These are phyloP conservation scores for Hymenoscyphus salicellus DNA, from an alignment of 2,329 filamentous ascomycete species.

Conservation along the genomic window DNA sequence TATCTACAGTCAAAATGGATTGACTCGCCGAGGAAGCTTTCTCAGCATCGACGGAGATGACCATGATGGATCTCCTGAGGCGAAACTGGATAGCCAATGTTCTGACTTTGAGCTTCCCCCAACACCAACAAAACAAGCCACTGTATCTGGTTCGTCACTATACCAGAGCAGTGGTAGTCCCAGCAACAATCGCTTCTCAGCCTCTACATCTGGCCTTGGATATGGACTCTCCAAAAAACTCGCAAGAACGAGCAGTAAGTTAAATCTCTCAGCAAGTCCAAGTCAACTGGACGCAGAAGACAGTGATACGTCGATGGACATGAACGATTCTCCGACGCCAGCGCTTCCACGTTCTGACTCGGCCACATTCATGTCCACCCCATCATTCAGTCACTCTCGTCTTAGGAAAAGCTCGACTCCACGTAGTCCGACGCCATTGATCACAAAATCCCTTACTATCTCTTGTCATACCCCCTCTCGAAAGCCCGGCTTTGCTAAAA, in stretches of 20 bases:
- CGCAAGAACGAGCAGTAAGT: slow-evolving; percentile 38
- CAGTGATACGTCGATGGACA: slow-evolving; percentile 32
- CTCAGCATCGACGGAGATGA: slow-evolving; percentile 74
- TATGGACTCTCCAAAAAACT: slow-evolving; percentile 28
- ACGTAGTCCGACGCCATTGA: slow-evolving; percentile 28
- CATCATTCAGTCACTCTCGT: slow-evolving; percentile 41
- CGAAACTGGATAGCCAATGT: slow-evolving; percentile 57
- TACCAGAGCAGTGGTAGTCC: slow-evolving; percentile 32
- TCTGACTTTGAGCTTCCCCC: slow-evolving; percentile 77
- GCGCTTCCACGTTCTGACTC: slow-evolving; percentile 35
- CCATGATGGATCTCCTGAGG: slow-evolving; percentile 46
- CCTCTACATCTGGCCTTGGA: slow-evolving; percentile 29
- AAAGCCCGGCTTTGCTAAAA: slow-evolving; percentile 52
- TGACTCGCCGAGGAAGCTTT: slow-evolving; percentile 62
- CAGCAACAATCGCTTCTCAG: slow-evolving; percentile 30
- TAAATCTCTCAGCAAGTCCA: slow-evolving; percentile 33
- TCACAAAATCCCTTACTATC: slow-evolving; percentile 31
- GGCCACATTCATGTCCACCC: slow-evolving; percentile 37
- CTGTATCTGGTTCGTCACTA: slow-evolving; percentile 34
- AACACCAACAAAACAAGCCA: slow-evolving; percentile 79
- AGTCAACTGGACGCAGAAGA: slow-evolving; percentile 29
- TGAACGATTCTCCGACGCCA: slow-evolving; percentile 36
- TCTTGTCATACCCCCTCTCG: slow-evolving; percentile 36
- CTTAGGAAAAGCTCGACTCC: slow-evolving; percentile 34
- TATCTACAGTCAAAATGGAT: slow-evolving; percentile 41